A percentile compares a stretch with the other conserved stretches of the same genome.
These are phyloP conservation scores for Trypanosoma rangeli DNA, from an alignment of 208 protist genomes.

Conservation along the genomic window DNA sequence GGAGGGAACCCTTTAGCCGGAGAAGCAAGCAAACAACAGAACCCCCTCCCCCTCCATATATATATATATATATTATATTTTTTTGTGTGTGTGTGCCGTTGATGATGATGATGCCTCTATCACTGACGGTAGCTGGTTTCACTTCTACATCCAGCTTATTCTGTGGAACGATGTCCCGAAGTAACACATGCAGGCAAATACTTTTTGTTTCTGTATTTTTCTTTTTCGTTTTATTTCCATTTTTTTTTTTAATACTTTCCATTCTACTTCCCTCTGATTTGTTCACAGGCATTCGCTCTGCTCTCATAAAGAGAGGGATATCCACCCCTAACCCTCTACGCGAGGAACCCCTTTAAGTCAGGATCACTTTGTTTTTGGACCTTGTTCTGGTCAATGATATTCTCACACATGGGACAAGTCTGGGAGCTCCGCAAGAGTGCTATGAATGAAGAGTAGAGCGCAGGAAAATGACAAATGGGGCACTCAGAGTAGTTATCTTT, in stretches of 20 bases:
- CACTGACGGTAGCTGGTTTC: neutral
- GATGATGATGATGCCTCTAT: too few species aligned
- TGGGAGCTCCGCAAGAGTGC: constrained; percentile 56
- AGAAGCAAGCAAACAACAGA: constrained; percentile 4
- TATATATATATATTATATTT: too few species aligned
- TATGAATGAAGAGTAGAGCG: constrained; percentile 72
- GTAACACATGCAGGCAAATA: too few species aligned
- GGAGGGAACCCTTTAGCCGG: neutral
- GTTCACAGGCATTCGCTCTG: neutral
- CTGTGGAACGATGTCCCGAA: neutral
- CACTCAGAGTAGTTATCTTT: constrained; percentile 86
- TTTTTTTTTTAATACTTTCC: too few species aligned
- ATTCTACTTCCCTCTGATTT: too few species aligned
- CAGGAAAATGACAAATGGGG: constrained; percentile 93
- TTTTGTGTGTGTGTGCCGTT: too few species aligned
- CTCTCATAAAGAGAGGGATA: neutral
- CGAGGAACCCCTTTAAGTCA: constrained; percentile 57
- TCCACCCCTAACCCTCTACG: constrained; percentile 15
- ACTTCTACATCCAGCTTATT: neutral
- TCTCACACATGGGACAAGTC: constrained; percentile 89
- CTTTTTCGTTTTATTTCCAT: neutral
- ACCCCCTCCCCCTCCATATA: too few species aligned
- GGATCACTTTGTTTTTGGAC: constrained; percentile 62
- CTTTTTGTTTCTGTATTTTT: too few species aligned
- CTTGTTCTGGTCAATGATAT: constrained; percentile 73